Evolutionary conservation across 1,139 yeast species (phyloP).

Genomic region (Lodderomyces margitis): DNA sequence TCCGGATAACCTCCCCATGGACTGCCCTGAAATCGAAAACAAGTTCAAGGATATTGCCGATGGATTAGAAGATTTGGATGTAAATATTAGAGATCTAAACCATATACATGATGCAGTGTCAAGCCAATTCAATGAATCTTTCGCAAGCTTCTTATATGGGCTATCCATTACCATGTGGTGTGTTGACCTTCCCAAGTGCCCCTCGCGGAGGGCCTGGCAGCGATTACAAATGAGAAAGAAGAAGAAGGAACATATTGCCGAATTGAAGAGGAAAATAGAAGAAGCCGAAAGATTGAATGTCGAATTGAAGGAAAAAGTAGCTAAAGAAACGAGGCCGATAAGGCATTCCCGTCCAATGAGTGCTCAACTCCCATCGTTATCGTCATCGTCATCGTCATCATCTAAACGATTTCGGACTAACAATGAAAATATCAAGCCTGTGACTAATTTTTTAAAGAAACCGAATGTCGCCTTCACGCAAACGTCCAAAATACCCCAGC

Average conservation of each 20-base stretch:
- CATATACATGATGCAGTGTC: conserved; percentile 50
- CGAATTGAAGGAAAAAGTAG: conserved; percentile 24
- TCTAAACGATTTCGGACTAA: not conserved
- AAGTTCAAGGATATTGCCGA: conserved; percentile 48
- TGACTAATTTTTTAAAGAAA: not conserved
- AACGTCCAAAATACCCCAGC: not conserved
- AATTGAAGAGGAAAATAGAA: conserved; percentile 22
- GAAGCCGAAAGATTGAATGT: conserved; percentile 27
- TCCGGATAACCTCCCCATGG: conserved; percentile 39
- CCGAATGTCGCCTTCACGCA: not conserved
- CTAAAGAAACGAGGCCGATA: conserved; percentile 8
- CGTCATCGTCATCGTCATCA: no score
- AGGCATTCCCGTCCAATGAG: not conserved
- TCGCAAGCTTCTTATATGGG: conserved; percentile 62
- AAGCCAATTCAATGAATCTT: conserved; percentile 58
- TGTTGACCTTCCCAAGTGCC: conserved; percentile 52
- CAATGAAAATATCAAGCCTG: not conserved
- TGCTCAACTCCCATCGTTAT: not conserved
- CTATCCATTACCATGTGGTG: conserved; percentile 66
- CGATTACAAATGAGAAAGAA: conserved; percentile 26
- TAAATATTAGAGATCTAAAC: conserved; percentile 45
- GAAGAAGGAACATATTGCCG: conserved; percentile 24
- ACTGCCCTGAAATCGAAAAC: conserved; percentile 28
- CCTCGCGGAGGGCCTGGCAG: conserved; percentile 37
- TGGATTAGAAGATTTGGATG: conserved; percentile 48